Conservation (phyloP, 1,139 yeast genomes). For the Geotrichum europaeum region DNA sequence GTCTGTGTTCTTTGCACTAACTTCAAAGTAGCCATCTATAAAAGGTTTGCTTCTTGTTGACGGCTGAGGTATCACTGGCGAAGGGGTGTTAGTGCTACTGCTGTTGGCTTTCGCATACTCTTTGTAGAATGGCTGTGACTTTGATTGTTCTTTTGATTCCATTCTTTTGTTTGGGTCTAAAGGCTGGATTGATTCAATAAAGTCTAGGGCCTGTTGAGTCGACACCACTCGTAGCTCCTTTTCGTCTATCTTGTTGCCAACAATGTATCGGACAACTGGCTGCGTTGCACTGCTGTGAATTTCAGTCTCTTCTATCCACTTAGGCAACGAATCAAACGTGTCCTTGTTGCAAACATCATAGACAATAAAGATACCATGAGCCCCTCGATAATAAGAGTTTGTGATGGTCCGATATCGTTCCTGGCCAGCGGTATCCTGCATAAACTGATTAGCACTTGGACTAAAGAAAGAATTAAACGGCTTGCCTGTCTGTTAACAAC, state of each 20-base stretch:
- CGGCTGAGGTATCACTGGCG: slow-evolving; percentile 15
- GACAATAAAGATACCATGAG: slow-evolving; percentile 93
- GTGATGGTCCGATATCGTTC: slow-evolving; percentile 97
- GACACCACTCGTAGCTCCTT: slow-evolving; percentile 22
- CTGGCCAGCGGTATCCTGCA: slow-evolving; percentile 93
- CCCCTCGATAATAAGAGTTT: slow-evolving; percentile 96
- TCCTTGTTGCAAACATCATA: slow-evolving; percentile 94
- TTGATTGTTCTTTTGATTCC: slow-evolving; percentile 21
- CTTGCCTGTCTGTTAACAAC: not conserved
- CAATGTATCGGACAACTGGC: slow-evolving; percentile 35
- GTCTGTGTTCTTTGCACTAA: slow-evolving; percentile 21
- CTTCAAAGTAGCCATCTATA: slow-evolving; percentile 34
- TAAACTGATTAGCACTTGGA: not conserved
- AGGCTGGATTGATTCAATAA: slow-evolving; percentile 10
- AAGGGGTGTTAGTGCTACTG: not conserved
- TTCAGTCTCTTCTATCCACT: slow-evolving; percentile 21
- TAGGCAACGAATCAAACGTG: slow-evolving; percentile 53
- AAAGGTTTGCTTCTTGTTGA: slow-evolving; percentile 9
- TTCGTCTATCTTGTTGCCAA: slow-evolving; percentile 41
- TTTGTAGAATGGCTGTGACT: slow-evolving; percentile 11
- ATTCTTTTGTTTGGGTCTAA: slow-evolving; percentile 21
- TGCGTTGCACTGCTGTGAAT: slow-evolving; percentile 8
- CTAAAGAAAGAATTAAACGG: not conserved
- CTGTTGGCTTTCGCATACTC: slow-evolving; percentile 10
- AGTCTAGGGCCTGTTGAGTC: slow-evolving; percentile 8